These are phyloP conservation scores for Trichoderma lentiforme DNA, from an alignment of 2,329 filamentous ascomycete genomes.

Conservation along the genomic window DNA sequence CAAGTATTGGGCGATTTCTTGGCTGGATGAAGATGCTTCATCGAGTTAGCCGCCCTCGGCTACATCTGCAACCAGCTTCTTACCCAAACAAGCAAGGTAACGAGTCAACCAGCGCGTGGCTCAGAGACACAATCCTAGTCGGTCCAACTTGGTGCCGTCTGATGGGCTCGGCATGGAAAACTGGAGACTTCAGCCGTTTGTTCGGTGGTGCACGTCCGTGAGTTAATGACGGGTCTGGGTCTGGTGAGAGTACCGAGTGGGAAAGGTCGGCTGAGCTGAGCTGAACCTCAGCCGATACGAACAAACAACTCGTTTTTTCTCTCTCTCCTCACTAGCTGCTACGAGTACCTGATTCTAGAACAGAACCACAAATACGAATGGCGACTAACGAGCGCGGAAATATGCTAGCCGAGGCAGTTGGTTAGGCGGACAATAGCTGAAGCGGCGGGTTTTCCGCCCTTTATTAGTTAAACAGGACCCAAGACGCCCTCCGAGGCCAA, in stretches of 20 bases:
- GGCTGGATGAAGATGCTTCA: not conserved
- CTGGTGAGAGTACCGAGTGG: not conserved
- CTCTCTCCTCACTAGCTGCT: not conserved
- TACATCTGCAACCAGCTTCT: not conserved
- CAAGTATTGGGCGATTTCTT: not conserved
- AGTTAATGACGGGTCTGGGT: not conserved
- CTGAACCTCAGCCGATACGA: constrained; percentile 6
- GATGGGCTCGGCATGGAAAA: not conserved
- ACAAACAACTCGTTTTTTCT: not conserved
- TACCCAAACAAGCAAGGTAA: not conserved
- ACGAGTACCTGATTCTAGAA: constrained; percentile 2
- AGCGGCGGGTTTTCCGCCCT: not conserved
- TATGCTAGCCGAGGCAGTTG: not conserved
- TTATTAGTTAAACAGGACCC: not conserved
- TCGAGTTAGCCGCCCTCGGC: constrained; percentile 4
- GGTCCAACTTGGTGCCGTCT: constrained; percentile 6
- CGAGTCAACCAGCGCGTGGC: not conserved
- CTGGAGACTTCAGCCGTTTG: not conserved
- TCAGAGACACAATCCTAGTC: not conserved
- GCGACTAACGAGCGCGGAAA: not conserved
- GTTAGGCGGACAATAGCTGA: not conserved
- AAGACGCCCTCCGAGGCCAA: not conserved
- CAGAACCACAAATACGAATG: constrained; percentile 3
- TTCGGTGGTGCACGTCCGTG: not conserved
- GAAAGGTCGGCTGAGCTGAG: constrained; percentile 9